phyloP scores from a whole-genome alignment of 805 yeast species.

The Maudiozyma bulderi region DNA sequence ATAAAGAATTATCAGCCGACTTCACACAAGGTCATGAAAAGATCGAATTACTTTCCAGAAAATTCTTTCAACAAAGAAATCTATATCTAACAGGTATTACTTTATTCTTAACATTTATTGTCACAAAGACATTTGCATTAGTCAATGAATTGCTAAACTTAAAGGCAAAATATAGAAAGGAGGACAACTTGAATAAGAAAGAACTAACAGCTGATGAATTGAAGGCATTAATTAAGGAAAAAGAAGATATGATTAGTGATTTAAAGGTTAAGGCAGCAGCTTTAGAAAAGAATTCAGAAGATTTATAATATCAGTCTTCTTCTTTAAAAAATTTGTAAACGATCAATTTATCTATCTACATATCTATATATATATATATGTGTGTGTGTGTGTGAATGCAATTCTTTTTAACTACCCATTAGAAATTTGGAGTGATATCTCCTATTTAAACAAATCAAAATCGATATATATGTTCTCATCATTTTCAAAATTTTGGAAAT shows the following conservation, averaged over 20 bases:
- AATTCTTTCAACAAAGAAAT: slow-evolving; percentile 93
- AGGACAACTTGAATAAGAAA: neutral
- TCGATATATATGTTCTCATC: slow-evolving; percentile 16
- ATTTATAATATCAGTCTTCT: slow-evolving; percentile 7
- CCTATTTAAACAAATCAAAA: slow-evolving; percentile 9
- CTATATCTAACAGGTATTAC: slow-evolving; percentile 94
- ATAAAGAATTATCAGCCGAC: slow-evolving; percentile 39
- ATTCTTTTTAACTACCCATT: slow-evolving; percentile 1
- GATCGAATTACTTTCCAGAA: slow-evolving; percentile 78
- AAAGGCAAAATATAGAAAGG: slow-evolving; percentile 42
- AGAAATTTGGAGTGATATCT: neutral
- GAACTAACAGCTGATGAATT: slow-evolving; percentile 26
- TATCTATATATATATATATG: neutral
- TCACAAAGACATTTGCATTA: slow-evolving; percentile 73
- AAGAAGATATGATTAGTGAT: slow-evolving; percentile 53
- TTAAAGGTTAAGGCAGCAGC: slow-evolving; percentile 66
- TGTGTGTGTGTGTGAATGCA: neutral
- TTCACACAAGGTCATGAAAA: slow-evolving; percentile 39
- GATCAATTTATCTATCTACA: neutral
- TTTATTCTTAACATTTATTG: slow-evolving; percentile 74
- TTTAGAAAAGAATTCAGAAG: slow-evolving; percentile 45
- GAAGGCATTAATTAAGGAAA: slow-evolving; percentile 44
- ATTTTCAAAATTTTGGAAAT: slow-evolving; percentile 15
- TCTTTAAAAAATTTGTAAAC: slow-evolving; percentile 1
- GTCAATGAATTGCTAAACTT: slow-evolving; percentile 61